Conservation (phyloP, 148 eudicot species). For the Tetragonia tetragonoides region DNA sequence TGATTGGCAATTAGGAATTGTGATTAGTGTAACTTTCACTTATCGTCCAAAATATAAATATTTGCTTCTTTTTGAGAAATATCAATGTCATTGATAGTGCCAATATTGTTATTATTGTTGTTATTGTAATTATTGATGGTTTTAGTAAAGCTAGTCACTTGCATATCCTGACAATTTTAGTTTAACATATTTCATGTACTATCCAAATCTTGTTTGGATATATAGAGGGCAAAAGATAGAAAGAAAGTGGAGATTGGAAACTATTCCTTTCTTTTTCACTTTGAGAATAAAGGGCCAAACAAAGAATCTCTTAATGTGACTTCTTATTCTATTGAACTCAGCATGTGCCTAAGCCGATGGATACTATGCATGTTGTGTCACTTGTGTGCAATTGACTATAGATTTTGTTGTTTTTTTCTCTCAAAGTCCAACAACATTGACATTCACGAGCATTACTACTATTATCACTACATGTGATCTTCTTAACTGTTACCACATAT, state of each 20-base stretch:
- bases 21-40: slow-evolving; percentile 5
- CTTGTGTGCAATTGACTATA: too few species aligned
- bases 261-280: neutral
- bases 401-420: too few species aligned
- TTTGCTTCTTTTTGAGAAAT: neutral
- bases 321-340: too few species aligned
- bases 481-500: too few species aligned
- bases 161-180: neutral
- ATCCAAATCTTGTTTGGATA: slow-evolving; percentile 9
- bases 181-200: slow-evolving; percentile 5
- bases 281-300: neutral
- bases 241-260: slow-evolving; percentile 5
- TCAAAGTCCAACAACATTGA: too few species aligned
- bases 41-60: neutral
- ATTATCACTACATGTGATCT: too few species aligned
- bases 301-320: too few species aligned
- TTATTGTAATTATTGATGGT: neutral
- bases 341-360: too few species aligned
- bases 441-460: too few species aligned
- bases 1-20: neutral
- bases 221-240: neutral
- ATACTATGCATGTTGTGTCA: too few species aligned
- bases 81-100: neutral
- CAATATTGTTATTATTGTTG: neutral
- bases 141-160: neutral